Evolutionary conservation across 2,329 filamentous ascomycete genomes (phyloP), one percentile per base, ranked within the genome.

Genomic region (Phialocephala sp.): DNA sequence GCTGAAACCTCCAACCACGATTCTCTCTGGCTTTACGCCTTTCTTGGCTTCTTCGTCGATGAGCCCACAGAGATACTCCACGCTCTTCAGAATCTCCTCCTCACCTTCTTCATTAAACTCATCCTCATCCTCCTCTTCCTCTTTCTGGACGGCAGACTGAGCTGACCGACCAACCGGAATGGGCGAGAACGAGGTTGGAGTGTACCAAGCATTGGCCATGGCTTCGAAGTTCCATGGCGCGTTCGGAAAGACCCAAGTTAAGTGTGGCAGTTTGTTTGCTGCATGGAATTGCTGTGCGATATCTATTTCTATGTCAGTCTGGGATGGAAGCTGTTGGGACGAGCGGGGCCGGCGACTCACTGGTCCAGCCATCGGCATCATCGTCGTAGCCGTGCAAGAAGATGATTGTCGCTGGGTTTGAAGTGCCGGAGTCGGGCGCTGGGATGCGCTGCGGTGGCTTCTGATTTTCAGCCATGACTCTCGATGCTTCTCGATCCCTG

Each of bases 321-420:
- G 12, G 9, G 24, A n/a, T 37, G 27, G n/a, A 35, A 39, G 18
- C 12, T 4, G 15, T 41, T 4, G 12, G 22, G 8, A 9, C 35
- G 9, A 39, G 20, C 15, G 32, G 35, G n/a, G 8, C 22, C 37
- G 36, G 32, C 27, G 1, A 66, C 74, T 54, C 65, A 80, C 81
- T 75, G 66, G 89, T 85, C 92, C 91, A 93, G 72, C 90, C 91
- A 70, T 86, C 82, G 50, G 90, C 91, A 43, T 85, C 91, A 77
- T 97, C 94, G 66, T 93, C 94, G 45, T 97, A 83, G 8, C 94
- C 94, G 77, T 98, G 94, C 61, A 91, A 84, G 78, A 97, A 93
- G 74, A 98, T 97, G 73, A 97, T 90, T 2, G 93, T 97, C n/a
- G 93, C 93, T 50, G 94, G 96, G 79, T 97, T 94, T 73, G 87